Evolutionary conservation across 2,329 filamentous ascomycete genomes (phyloP).

Genomic region (Arthrobotrys iridis): DNA sequence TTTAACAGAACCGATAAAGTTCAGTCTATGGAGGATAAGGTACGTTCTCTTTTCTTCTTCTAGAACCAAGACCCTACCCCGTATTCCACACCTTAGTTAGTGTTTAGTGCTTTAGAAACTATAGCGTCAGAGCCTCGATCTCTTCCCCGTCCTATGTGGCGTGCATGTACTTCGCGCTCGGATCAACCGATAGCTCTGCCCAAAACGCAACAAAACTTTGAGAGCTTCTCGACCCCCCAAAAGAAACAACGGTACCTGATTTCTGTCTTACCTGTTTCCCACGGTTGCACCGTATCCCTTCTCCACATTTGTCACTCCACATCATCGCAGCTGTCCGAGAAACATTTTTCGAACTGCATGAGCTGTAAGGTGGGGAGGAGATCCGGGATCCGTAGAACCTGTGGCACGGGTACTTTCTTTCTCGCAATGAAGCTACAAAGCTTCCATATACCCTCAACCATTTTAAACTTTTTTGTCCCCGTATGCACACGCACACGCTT

Average conservation of each 20-base stretch:
- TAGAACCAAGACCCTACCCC: background rate
- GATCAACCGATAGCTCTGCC: background rate
- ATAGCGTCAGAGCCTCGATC: background rate
- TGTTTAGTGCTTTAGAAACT: background rate
- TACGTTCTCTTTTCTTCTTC: slow-evolving; percentile 18
- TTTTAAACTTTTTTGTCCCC: background rate
- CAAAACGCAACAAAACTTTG: background rate
- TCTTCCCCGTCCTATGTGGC: background rate
- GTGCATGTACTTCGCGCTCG: background rate
- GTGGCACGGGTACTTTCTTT: background rate
- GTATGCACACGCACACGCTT: background rate
- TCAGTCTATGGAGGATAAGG: slow-evolving; percentile 53
- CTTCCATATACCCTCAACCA: background rate
- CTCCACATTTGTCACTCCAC: too few relatives aligned
- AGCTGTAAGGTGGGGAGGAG: too few relatives aligned
- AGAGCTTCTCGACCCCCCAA: background rate
- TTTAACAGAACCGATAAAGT: slow-evolving; percentile 53
- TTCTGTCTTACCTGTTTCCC: too few relatives aligned
- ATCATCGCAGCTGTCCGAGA: too few relatives aligned
- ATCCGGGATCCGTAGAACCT: background rate
- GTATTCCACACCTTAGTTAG: background rate
- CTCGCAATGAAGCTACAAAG: background rate
- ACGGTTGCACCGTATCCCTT: too few relatives aligned
- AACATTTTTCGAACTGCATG: too few relatives aligned
- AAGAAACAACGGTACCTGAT: slow-evolving; percentile 1